Evolutionary conservation across 2,329 filamentous ascomycete genomes (phyloP).

Genomic region (Sporothrix sp.): DNA sequence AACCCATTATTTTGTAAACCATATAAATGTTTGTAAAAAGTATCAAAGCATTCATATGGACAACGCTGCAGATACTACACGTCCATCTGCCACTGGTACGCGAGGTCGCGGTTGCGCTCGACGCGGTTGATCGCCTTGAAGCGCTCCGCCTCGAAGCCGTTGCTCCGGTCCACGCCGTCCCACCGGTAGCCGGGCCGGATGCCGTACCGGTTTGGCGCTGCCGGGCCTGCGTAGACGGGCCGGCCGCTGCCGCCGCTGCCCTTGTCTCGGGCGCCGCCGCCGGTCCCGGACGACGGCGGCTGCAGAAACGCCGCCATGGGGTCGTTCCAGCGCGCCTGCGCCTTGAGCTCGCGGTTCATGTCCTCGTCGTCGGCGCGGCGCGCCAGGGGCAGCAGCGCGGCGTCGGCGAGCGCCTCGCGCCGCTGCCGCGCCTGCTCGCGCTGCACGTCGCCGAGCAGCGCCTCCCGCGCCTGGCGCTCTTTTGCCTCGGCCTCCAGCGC

Average conservation of each 20-base stretch:
- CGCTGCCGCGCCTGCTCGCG: constrained; percentile 53
- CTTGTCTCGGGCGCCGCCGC: constrained; percentile 27
- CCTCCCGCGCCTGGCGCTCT: constrained; percentile 56
- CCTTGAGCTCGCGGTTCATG: constrained; percentile 75
- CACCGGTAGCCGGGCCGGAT: constrained; percentile 88
- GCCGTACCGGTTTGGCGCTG: constrained; percentile 84
- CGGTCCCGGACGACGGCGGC: too few relatives aligned
- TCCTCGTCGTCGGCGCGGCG: constrained; percentile 74
- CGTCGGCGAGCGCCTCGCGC: constrained; percentile 64
- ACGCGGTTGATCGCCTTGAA: constrained; percentile 78
- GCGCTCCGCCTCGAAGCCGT: constrained; percentile 86
- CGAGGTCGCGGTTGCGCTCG: constrained; percentile 65
- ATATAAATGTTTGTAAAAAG: background rate
- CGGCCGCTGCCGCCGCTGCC: constrained; percentile 14
- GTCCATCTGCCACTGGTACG: constrained; percentile 96
- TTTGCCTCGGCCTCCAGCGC: constrained; percentile 60
- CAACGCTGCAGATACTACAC: too few relatives aligned
- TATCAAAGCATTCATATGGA: background rate
- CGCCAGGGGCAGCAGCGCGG: constrained; percentile 71
- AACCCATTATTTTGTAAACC: background rate
- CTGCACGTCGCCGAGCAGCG: constrained; percentile 79
- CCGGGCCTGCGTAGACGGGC: constrained; percentile 68
- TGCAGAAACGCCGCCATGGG: constrained; percentile 78
- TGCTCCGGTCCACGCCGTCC: constrained; percentile 93
- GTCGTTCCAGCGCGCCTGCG: constrained; percentile 79